These are phyloP conservation scores for Umbelopsis vinacea DNA, from an alignment of 192 early-diverging fungal species.

Conservation along the genomic window DNA sequence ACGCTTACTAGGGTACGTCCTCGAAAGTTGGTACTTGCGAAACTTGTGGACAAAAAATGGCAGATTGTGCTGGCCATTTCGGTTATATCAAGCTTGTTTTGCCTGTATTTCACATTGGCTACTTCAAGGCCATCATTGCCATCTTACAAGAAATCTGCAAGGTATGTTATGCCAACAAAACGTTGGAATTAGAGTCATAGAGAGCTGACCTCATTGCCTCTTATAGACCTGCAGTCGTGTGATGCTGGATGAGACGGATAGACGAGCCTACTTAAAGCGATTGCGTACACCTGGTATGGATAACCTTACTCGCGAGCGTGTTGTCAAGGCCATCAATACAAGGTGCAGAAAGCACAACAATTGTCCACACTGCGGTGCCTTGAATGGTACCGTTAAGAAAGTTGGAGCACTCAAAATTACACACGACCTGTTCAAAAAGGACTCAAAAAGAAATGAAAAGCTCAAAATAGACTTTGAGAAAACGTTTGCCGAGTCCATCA, in stretches of 20 bases:
- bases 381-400: conserved; percentile 94
- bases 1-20: conserved; percentile 69
- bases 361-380: conserved; percentile 81
- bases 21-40: conserved; percentile 85
- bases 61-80: conserved; percentile 97
- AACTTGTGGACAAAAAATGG: conserved; percentile 85
- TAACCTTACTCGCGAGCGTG: conserved; percentile 72
- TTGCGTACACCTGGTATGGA: conserved; percentile 83
- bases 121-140: conserved; percentile 86
- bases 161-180: conserved; percentile 41
- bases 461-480: conserved; percentile 56
- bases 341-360: conserved; percentile 85
- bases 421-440: conserved; percentile 93
- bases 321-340: conserved; percentile 84
- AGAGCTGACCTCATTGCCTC: not conserved
- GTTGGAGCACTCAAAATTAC: conserved; percentile 93
- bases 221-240: conserved; percentile 83
- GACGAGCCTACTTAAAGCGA: conserved; percentile 69
- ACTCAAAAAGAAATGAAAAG: conserved; percentile 72
- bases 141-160: conserved; percentile 98
- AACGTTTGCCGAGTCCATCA: conserved; percentile 76
- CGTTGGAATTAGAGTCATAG: no score
- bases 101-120: conserved; percentile 98
- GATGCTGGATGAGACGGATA: conserved; percentile 80
- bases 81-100: conserved; percentile 90